Conservation (phyloP, 2,329 filamentous ascomycete species). For the Trichoderma gracile region DNA sequence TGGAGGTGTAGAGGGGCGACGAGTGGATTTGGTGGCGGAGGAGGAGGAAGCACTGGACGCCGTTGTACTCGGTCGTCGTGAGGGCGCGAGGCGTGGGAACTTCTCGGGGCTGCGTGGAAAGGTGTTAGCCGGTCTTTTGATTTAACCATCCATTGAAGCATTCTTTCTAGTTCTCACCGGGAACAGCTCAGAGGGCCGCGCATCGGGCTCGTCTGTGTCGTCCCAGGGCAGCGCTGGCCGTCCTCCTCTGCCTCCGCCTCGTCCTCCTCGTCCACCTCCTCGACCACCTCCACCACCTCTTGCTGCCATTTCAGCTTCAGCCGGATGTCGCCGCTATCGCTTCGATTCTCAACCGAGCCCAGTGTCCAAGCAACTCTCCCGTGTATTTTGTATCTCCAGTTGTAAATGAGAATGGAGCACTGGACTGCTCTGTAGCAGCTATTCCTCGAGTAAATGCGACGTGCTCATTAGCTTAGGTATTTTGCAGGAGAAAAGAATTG, state of each 20-base stretch:
- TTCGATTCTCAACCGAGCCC: background rate
- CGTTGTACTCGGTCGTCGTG: conserved; percentile 46
- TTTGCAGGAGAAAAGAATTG: background rate
- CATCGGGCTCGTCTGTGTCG: conserved; percentile 56
- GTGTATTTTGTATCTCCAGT: background rate
- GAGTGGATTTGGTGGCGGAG: conserved; percentile 59
- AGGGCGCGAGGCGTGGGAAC: conserved; percentile 50
- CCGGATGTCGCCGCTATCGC: background rate
- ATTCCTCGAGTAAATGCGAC: background rate
- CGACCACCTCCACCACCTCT: conserved; percentile 53
- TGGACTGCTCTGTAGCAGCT: background rate
- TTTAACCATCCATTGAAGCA: background rate
- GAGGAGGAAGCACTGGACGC: conserved; percentile 55
- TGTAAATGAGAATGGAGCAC: no score
- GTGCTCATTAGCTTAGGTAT: background rate
- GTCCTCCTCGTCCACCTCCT: conserved; percentile 53
- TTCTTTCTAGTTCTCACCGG: conserved; percentile 48
- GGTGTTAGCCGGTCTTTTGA: background rate
- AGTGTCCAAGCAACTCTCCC: background rate
- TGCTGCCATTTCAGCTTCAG: conserved; percentile 45
- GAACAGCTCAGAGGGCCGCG: conserved; percentile 60
- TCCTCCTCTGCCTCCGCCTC: conserved; percentile 50
- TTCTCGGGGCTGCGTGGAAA: conserved; percentile 47
- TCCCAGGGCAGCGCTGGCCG: conserved; percentile 55
- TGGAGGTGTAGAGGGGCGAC: conserved; percentile 58